Conservation (phyloP, 768 basidiomycete species). For the Trametes cinnabarina region DNA sequence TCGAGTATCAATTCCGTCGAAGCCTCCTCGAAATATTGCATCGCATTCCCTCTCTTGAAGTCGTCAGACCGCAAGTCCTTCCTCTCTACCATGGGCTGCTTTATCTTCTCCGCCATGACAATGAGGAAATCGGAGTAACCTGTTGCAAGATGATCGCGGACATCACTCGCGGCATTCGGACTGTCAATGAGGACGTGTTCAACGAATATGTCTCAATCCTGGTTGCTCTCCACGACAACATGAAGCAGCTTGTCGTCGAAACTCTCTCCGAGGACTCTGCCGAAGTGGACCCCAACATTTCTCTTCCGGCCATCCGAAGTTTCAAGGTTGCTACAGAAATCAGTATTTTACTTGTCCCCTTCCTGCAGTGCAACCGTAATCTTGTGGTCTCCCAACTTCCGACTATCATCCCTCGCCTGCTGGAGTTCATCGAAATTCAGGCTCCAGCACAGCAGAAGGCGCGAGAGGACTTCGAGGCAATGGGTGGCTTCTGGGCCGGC, state of each 20-base stretch:
- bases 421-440: conserved; percentile 75
- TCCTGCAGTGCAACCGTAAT: conserved; percentile 77
- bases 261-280: conserved; percentile 68
- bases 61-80: conserved; percentile 64
- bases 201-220: conserved; percentile 79
- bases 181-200: conserved; percentile 69
- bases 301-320: conserved; percentile 74
- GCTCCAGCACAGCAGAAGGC: conserved; percentile 79
- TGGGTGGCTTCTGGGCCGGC: conserved; percentile 80
- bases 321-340: conserved; percentile 95
- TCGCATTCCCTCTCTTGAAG: conserved; percentile 79
- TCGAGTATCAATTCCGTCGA: conserved; percentile 82
- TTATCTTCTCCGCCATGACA: conserved; percentile 81
- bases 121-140: conserved; percentile 91
- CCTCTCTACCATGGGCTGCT: conserved; percentile 79
- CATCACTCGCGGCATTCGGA: conserved; percentile 74
- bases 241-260: conserved; percentile 68
- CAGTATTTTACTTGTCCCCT: conserved; percentile 86
- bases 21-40: conserved; percentile 87
- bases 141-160: conserved; percentile 93
- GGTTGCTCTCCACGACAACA: conserved; percentile 73
- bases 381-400: conserved; percentile 66
- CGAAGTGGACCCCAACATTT: conserved; percentile 50
- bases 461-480: conserved; percentile 75
- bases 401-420: conserved; percentile 71